Percentiles rank a stretch among this genome's conserved stretches.
These are phyloP conservation scores for Colletotrichum shisoi DNA, from an alignment of 2,329 filamentous ascomycete genomes.

Conservation along the genomic window DNA sequence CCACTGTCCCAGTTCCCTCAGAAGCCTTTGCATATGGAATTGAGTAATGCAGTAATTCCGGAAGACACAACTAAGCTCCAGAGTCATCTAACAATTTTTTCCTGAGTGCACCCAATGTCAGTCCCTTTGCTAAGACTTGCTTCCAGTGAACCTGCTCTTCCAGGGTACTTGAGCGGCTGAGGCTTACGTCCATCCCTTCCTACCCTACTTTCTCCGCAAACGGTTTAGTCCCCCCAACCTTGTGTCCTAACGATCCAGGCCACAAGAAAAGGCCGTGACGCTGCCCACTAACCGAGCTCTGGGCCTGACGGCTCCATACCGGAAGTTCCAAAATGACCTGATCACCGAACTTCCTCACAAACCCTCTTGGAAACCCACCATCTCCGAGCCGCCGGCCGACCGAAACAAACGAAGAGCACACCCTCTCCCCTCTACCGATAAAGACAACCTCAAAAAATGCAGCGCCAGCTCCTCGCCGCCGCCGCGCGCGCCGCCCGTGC, in stretches of 20 bases:
- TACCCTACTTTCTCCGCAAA: constrained; percentile 33
- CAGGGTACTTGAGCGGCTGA: not conserved
- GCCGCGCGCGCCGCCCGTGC: constrained; percentile 69
- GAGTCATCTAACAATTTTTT: not conserved
- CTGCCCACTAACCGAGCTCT: constrained; percentile 40
- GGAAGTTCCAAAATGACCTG: constrained; percentile 41
- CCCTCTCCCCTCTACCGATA: constrained; percentile 34
- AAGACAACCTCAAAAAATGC: constrained; percentile 62
- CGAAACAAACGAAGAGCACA: constrained; percentile 4
- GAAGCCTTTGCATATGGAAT: not conserved
- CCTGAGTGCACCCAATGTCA: not conserved
- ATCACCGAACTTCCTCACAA: constrained; percentile 38
- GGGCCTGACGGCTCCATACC: constrained; percentile 20
- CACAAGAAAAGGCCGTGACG: constrained; percentile 28
- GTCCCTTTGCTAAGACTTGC: too few relatives aligned
- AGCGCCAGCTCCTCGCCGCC: constrained; percentile 67
- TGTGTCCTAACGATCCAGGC: constrained; percentile 34
- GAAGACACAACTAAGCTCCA: not conserved
- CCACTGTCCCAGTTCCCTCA: not conserved
- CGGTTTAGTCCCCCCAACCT: constrained; percentile 34
- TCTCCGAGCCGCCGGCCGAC: constrained; percentile 28
- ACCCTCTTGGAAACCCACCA: constrained; percentile 15
- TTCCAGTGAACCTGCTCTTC: not conserved
- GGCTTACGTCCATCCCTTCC: constrained; percentile 6
- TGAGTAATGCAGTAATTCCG: not conserved